phyloP scores from a whole-genome alignment of 148 eudicot genomes.

The Nepenthes mirabilis region DNA sequence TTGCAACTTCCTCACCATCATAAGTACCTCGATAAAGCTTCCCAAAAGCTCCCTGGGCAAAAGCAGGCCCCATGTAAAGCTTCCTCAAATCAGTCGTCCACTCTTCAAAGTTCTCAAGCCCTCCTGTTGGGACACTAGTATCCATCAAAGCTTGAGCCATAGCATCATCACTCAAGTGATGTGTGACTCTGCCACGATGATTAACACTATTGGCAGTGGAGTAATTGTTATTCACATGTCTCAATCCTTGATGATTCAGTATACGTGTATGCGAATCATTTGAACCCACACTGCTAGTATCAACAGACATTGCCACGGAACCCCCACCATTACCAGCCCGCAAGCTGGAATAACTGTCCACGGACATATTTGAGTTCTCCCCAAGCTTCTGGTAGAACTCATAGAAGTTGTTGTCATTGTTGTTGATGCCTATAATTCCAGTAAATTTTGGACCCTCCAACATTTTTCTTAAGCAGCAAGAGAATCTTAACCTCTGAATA shows the following conservation, averaged over 20 bases:
- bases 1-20: slow-evolving; percentile 59
- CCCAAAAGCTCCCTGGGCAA: slow-evolving; percentile 70
- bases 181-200: slow-evolving; percentile 33
- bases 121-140: slow-evolving; percentile 33
- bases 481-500: not conserved
- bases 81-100: slow-evolving; percentile 63
- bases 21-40: slow-evolving; percentile 62
- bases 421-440: slow-evolving; percentile 39
- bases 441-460: slow-evolving; percentile 58
- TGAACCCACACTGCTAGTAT: slow-evolving; percentile 57
- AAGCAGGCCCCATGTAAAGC: slow-evolving; percentile 57
- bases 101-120: slow-evolving; percentile 54
- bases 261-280: slow-evolving; percentile 57
- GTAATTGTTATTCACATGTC: slow-evolving; percentile 35
- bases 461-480: slow-evolving; percentile 20
- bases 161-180: slow-evolving; percentile 53
- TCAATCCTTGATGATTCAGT: slow-evolving; percentile 48
- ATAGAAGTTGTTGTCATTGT: slow-evolving; percentile 30
- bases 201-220: slow-evolving; percentile 43
- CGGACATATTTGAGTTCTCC: slow-evolving; percentile 57
- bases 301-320: slow-evolving; percentile 60
- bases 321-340: slow-evolving; percentile 59
- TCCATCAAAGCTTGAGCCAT: slow-evolving; percentile 57
- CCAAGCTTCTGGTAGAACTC: slow-evolving; percentile 52
- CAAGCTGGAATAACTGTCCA: slow-evolving; percentile 43